A percentile compares a stretch with the other conserved stretches of the same genome.
phyloP scores from a whole-genome alignment of 306 rosid species.

The Medicago ruthenica region DNA sequence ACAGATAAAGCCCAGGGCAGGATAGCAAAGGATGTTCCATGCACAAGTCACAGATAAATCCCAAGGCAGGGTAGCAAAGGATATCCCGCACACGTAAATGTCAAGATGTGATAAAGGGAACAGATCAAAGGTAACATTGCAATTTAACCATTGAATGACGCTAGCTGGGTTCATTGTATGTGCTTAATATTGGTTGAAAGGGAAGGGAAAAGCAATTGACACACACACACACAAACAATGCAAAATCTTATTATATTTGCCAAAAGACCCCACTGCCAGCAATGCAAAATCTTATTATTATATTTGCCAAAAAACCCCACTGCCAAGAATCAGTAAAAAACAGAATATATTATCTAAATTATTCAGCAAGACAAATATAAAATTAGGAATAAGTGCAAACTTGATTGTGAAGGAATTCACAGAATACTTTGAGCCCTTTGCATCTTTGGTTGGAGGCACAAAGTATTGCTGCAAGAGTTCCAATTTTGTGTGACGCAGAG shows the following conservation, averaged over 20 bases:
- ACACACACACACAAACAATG: not conserved
- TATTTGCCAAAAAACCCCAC: slow-evolving; percentile 17
- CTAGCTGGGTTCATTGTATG: slow-evolving; percentile 9
- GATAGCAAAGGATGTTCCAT: not conserved
- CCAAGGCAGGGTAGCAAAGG: not conserved
- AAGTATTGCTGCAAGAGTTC: slow-evolving; percentile 63
- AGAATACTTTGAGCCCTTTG: slow-evolving; percentile 44
- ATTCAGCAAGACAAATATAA: slow-evolving; percentile 26
- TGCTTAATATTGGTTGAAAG: not conserved
- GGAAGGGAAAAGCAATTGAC: slow-evolving; percentile 13
- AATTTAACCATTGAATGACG: slow-evolving; percentile 8
- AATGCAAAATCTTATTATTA: slow-evolving; percentile 1
- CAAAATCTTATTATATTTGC: slow-evolving; percentile 8
- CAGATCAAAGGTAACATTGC: slow-evolving; percentile 19
- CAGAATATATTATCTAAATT: slow-evolving; percentile 20
- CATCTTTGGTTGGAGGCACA: slow-evolving; percentile 44
- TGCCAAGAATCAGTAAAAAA: slow-evolving; percentile 23
- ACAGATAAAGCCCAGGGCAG: not conserved
- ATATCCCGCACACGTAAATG: not conserved
- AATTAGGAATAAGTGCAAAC: slow-evolving; percentile 54
- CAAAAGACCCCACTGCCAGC: slow-evolving; percentile 17
- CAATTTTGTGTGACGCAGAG: slow-evolving; percentile 59
- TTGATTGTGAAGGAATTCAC: slow-evolving; percentile 68
- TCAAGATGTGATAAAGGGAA: slow-evolving; percentile 6
- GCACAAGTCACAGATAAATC: not conserved